Conservation (phyloP, 176 grass and related monocot species). For the Dactylis glomerata region DNA sequence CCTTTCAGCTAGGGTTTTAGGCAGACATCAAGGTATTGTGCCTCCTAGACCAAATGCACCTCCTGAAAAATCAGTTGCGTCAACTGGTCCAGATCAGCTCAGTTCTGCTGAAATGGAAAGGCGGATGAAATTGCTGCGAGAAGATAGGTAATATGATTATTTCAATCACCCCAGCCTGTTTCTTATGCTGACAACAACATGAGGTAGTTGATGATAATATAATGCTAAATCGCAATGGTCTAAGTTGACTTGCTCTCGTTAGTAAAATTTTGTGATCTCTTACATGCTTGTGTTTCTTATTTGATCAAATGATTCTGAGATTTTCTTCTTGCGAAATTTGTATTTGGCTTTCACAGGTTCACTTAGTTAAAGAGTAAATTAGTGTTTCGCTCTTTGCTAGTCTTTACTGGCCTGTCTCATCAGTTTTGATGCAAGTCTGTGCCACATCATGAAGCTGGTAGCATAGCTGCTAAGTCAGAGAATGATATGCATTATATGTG, state of each 20-base stretch:
- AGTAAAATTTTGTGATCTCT: background rate
- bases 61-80: conserved; percentile 53
- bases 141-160: conserved; percentile 71
- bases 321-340: background rate
- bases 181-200: background rate
- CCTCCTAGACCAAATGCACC: conserved; percentile 40
- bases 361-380: background rate
- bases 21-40: conserved; percentile 56
- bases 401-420: background rate
- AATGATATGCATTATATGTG: conserved; percentile 6
- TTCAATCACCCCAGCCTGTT: background rate
- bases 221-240: background rate
- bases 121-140: conserved; percentile 85
- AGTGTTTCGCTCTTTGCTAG: background rate
- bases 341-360: background rate
- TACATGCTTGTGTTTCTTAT: background rate
- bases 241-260: conserved; percentile 5
- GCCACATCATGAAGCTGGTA: background rate
- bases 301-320: conserved; percentile 16
- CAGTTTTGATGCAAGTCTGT: conserved; percentile 12
- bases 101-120: conserved; percentile 65
- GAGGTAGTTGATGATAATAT: background rate
- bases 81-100: conserved; percentile 65
- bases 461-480: background rate
- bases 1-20: conserved; percentile 77